phyloP scores from a whole-genome alignment of 2,329 filamentous ascomycete genomes.

The Microcyclospora pomicola region DNA sequence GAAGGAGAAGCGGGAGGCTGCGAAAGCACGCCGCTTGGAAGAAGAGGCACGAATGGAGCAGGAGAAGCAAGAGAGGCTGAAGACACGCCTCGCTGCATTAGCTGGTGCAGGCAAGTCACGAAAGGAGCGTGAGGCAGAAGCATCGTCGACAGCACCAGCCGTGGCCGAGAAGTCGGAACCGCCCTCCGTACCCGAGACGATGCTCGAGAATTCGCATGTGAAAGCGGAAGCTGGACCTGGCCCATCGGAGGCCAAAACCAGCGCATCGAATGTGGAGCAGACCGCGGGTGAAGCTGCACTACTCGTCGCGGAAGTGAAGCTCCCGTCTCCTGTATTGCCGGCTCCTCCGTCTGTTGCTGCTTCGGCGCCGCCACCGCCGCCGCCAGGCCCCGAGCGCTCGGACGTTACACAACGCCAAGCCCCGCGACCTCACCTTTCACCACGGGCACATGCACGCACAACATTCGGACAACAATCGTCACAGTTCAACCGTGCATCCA shows the following conservation, averaged over 20 bases:
- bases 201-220: neutral
- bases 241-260: neutral
- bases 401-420: slow-evolving; percentile 8
- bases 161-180: slow-evolving; percentile 6
- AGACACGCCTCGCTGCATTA: slow-evolving; percentile 21
- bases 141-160: slow-evolving; percentile 12
- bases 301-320: slow-evolving; percentile 5
- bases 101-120: slow-evolving; percentile 20
- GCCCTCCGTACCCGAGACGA: neutral
- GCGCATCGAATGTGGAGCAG: neutral
- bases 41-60: slow-evolving; percentile 16
- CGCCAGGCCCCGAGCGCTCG: slow-evolving; percentile 5
- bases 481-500: slow-evolving; percentile 11
- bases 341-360: neutral
- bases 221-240: neutral
- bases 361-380: slow-evolving; percentile 8
- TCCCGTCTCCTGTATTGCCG: slow-evolving; percentile 3
- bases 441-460: slow-evolving; percentile 10
- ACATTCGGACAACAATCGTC: slow-evolving; percentile 12
- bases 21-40: slow-evolving; percentile 16
- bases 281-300: neutral
- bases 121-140: slow-evolving; percentile 22
- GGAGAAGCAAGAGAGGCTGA: slow-evolving; percentile 19
- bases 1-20: slow-evolving; percentile 25
- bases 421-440: slow-evolving; percentile 10